Evolutionary conservation across 345 rosid genomes (phyloP).

Genomic region (Pelargonium nanum): DNA sequence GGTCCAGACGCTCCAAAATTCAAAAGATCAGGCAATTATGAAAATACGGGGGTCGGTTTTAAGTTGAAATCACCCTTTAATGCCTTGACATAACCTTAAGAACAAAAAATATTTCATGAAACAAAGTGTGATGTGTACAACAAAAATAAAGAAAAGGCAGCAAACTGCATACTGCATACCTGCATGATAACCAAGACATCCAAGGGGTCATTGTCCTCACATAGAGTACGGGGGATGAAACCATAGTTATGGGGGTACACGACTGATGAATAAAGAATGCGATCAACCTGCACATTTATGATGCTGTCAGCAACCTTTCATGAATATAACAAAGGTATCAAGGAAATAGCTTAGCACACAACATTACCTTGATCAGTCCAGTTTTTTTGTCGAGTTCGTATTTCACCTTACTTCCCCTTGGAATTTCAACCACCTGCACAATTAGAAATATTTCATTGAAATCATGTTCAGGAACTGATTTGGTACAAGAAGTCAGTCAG

Average conservation of each 20-base stretch:
- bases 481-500: too few relatives aligned
- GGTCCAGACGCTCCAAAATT: neutral
- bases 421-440: conserved; percentile 81
- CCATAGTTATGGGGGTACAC: conserved; percentile 99
- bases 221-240: conserved; percentile 92
- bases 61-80: neutral
- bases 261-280: conserved; percentile 84
- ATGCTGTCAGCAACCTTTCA: conserved; percentile 12
- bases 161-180: conserved; percentile 48
- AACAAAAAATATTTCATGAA: neutral
- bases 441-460: neutral
- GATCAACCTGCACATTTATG: conserved; percentile 58
- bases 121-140: neutral
- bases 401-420: conserved; percentile 96
- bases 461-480: neutral
- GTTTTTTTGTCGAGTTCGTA: conserved; percentile 95
- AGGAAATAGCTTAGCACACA: conserved; percentile 3
- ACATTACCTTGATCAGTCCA: conserved; percentile 79
- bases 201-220: conserved; percentile 94
- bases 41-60: neutral
- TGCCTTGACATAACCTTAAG: neutral
- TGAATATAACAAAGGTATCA: neutral
- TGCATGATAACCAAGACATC: conserved; percentile 98
- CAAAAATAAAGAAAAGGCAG: too few relatives aligned
- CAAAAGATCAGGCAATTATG: neutral